phyloP scores from a whole-genome alignment of 2,329 filamentous ascomycete species.

The Curvularia lunata region DNA sequence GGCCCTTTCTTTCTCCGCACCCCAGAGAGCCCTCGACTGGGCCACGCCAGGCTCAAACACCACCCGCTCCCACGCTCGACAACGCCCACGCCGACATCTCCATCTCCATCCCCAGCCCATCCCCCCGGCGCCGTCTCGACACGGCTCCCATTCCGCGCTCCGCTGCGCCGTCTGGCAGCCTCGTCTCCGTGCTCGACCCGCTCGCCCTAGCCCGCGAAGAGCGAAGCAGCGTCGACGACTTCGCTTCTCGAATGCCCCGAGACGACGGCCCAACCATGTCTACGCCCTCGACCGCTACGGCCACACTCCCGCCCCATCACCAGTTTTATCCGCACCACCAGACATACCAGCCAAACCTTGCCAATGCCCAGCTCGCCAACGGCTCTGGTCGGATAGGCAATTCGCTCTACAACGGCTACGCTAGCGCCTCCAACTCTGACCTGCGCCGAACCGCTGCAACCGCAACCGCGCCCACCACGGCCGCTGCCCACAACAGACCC shows the following conservation, averaged over 20 bases:
- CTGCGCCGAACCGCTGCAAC: conserved; percentile 39
- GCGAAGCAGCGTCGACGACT: conserved; percentile 37
- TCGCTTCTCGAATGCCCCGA: conserved; percentile 32
- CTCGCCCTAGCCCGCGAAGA: conserved; percentile 28
- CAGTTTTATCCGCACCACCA: conserved; percentile 52
- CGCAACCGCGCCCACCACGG: conserved; percentile 27
- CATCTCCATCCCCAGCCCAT: conserved; percentile 9
- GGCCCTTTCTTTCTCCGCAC: conserved; percentile 32
- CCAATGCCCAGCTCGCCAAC: conserved; percentile 47
- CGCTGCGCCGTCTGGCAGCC: conserved; percentile 20
- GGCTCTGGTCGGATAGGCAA: conserved; percentile 43
- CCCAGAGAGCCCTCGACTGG: conserved; percentile 15
- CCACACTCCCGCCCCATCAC: conserved; percentile 50
- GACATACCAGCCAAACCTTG: conserved; percentile 41
- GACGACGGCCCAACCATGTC: conserved; percentile 46
- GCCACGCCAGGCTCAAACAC: conserved; percentile 32
- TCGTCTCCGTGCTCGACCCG: conserved; percentile 21
- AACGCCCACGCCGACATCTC: conserved; percentile 16
- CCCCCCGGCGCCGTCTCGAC: neutral
- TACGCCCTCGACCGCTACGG: conserved; percentile 54
- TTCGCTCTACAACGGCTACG: conserved; percentile 50
- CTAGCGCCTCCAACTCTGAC: conserved; percentile 45
- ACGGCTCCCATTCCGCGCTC: conserved; percentile 17
- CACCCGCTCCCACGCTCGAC: conserved; percentile 27
- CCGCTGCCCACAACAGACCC: conserved; percentile 39